Percentiles rank a stretch among this genome's conserved stretches.
Evolutionary conservation across 306 rosid species (phyloP).

Genomic region (Cucurbita maxima): DNA sequence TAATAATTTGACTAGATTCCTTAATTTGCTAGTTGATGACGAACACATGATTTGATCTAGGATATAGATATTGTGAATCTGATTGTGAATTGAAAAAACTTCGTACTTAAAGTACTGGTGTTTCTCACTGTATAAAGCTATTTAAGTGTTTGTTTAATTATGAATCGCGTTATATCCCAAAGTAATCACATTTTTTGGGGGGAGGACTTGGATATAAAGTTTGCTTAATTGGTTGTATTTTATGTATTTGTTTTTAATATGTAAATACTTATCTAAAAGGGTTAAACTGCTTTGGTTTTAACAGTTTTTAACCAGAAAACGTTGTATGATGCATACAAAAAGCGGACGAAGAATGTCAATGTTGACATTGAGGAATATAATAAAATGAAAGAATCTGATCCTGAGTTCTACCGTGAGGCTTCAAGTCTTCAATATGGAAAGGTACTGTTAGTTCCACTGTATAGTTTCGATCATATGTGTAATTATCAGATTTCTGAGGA

Average conservation of each 20-base stretch:
- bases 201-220: too few relatives aligned
- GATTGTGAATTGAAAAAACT: not conserved
- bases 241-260: not conserved
- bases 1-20: not conserved
- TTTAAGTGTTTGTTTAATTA: too few relatives aligned
- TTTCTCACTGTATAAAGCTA: too few relatives aligned
- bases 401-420: conserved; percentile 97
- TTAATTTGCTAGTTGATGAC: not conserved
- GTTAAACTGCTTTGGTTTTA: not conserved
- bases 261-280: not conserved
- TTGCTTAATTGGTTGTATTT: not conserved
- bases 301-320: conserved; percentile 93
- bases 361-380: conserved; percentile 70
- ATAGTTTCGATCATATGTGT: conserved; percentile 1
- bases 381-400: conserved; percentile 91
- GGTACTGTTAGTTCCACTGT: conserved; percentile 25
- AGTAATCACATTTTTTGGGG: too few relatives aligned
- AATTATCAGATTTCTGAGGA: not conserved
- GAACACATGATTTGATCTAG: not conserved
- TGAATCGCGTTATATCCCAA: too few relatives aligned
- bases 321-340: conserved; percentile 75
- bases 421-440: conserved; percentile 93
- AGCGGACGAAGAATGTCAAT: conserved; percentile 62
- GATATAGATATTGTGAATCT: not conserved
- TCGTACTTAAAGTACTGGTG: not conserved